Base-by-base conservation (phyloP, 176 grass and related monocot species). In the Echinochloa phyllopogon region DNA sequence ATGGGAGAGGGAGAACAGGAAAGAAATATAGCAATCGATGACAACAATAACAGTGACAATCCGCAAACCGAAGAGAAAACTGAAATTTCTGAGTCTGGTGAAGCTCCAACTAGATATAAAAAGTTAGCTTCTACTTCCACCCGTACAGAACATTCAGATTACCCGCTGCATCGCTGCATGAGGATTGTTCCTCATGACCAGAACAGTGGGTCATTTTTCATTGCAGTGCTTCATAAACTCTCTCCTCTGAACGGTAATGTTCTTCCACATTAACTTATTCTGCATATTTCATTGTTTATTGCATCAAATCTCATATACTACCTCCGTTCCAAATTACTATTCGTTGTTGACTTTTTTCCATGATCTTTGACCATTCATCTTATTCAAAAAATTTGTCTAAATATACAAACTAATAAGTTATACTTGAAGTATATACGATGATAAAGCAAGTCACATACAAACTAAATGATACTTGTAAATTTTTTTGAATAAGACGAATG, bases 141-240 rank as follows among this genome's bases (percentile, higher is more conserved):
- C 29, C 23, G 15, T 49, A 87, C 73, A 53, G 96, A 98, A 77
- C 61, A 92, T 87, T 98, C 96, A 47, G 70, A 83, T 74, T 93
- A 92, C 41, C 96, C 88, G 0, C 91, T 98, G 48, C 87, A 92
- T 85, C 78, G n/a, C 43, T 98, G 93, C 75, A 92, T 98, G 93
- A 92, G 96, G 90, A 98, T 98, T 75, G 76, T 94, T 84, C 93
- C 96, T 68, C 93, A 98, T 82, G 96, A 98, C 82, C 96, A 98
- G 76, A 98, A 98, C 64, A 98, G 85, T 24, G 96, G 96, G 51
- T 91, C 91, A 77, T 98, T 98, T 90, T 98, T 98, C 78, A 96
- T 96, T 74, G 91, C 96, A 65, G 93, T 98, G 63, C 78, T 98
- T 86, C 89, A 98, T 45, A 96, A 96, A 85, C 75, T 87, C 77